Base-by-base conservation (phyloP, 176 grass and related monocot genomes). In the Coix lacrymajobi region DNA sequence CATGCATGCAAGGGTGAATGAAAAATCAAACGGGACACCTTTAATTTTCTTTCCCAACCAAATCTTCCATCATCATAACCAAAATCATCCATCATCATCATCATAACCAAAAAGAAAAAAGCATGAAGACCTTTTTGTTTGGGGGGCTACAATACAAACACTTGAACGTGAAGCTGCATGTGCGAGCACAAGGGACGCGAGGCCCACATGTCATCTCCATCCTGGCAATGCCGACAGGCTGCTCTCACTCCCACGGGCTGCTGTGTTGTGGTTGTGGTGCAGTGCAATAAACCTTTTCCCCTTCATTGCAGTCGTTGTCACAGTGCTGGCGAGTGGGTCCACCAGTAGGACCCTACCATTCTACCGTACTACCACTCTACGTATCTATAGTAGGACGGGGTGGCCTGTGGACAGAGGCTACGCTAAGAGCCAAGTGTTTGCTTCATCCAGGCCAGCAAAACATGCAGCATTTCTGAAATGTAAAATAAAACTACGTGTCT, bases 301-400 rank as follows among this genome's bases (percentile, higher is more conserved):
- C 7, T 8, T 54, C 29, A 4, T 15, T 45, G 65, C 1, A 15
- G 66, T 79, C 73, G 44, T 32, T 82, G 30, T 79, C 83, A 25
- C 66, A 30, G 57, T 38, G 88, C 73, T 90, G 83, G 79, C 73
- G 64, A 51, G 38, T 67, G 83, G 83, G 73, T 6, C 88, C 88
- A 58, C 1, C 1, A 16, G 43, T 72, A 51, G 19, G 77, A 56
- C 67, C 76, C 87, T n/a, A 70, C 62, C 26, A 20, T 20, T 52
- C 48, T 49, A 49, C n/a, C n/a, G n/a, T n/a, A 17, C 37, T 69
- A 36, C 7, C 82, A 65, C 62, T 81, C 87, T 46, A n/a, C n/a
- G n/a, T n/a, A 77, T 76, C 44, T 13, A 67, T 6, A 61, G 69
- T n/a, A 15, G 13, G 6, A 29, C 40, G 28, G 80, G 62, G 15